Base-by-base conservation (phyloP, 2,329 filamentous ascomycete species). In the Pseudocercospora crystallina region DNA sequence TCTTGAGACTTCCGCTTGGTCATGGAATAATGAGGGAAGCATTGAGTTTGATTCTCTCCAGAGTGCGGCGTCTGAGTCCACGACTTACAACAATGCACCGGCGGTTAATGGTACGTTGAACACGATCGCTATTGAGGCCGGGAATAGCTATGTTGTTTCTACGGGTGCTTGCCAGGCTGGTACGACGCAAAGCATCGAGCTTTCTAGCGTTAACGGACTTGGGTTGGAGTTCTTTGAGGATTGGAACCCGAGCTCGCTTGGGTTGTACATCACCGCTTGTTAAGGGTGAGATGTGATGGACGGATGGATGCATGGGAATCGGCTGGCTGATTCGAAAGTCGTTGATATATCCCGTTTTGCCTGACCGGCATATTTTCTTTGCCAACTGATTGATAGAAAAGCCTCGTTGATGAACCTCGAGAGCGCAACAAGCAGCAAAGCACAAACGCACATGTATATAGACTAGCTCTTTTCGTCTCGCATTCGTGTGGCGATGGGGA, bases 1-100 rank as follows among this genome's bases (percentile, higher is more conserved):
- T 34, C 78, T 86, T n/a, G 69, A 81, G 67, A 84, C 82, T 1
- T 83, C 82, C 0, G 73, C 74, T 8, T 85, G 74, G 68, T 78
- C 71, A 14, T 81, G 79, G 62, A 55, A 46, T 43, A 55, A 59
- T 31, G 35, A 56, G 14, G 61, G 61, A 12, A 42, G 49, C 5
- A 34, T 64, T 13, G 43, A 56, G 12, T 59, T 65, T 45, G 37
- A 49, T 15, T 65, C 70, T 60, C 74, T 86, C 31, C 66, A 67
- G 43, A 62, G 61, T 1, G 64, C 73, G 32, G 82, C 79, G 8
- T 76, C 53, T 34, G 49, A 68, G 48, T 60, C 62, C 35, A 85
- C 83, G 2, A 65, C 56, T 34, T 66, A 58, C 46, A 45, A 54
- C 48, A 64, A 51, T 40, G 20, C 39, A 26, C 54, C 59, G 29